These are phyloP conservation scores for Cytospora leucostoma DNA, from an alignment of 2,329 filamentous ascomycete species.

Conservation along the genomic window DNA sequence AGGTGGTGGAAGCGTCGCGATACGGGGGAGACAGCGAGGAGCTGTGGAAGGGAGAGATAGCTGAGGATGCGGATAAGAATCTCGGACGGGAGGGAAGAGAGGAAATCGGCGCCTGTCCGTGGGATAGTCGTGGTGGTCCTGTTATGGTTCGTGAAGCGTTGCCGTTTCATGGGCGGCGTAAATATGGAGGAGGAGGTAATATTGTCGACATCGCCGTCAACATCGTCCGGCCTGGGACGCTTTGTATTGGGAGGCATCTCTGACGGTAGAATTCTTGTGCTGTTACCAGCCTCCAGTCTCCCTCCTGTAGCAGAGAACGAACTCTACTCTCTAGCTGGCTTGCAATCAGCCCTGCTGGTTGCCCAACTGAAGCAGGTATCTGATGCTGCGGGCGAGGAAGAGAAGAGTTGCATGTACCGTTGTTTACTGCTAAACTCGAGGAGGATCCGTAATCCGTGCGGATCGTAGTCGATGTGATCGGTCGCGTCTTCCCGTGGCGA, in stretches of 20 bases:
- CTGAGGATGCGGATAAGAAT: constrained; percentile 82
- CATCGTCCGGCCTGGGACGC: constrained; percentile 8
- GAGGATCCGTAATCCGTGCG: not conserved
- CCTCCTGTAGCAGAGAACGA: not conserved
- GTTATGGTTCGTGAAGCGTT: not conserved
- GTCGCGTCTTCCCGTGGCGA: not conserved
- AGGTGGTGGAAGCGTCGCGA: constrained; percentile 75
- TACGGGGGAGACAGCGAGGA: constrained; percentile 65
- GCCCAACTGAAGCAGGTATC: not conserved
- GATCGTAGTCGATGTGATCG: not conserved
- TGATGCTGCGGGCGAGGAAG: not conserved
- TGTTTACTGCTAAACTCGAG: not conserved
- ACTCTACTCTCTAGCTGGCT: not conserved
- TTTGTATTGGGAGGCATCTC: constrained; percentile 16
- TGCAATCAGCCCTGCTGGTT: not conserved
- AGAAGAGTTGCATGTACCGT: not conserved
- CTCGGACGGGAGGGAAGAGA: constrained; percentile 82
- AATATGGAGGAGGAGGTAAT: not conserved
- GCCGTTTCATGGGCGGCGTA: constrained; percentile 12
- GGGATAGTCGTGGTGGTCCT: not conserved
- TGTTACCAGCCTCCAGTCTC: not conserved
- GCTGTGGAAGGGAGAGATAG: constrained; percentile 67
- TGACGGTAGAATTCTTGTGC: not conserved
- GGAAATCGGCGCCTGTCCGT: constrained; percentile 49
- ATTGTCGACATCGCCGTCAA: constrained; percentile 3